These are phyloP conservation scores for Dacryopinax spathularia DNA, from an alignment of 768 basidiomycete genomes.

Conservation along the genomic window DNA sequence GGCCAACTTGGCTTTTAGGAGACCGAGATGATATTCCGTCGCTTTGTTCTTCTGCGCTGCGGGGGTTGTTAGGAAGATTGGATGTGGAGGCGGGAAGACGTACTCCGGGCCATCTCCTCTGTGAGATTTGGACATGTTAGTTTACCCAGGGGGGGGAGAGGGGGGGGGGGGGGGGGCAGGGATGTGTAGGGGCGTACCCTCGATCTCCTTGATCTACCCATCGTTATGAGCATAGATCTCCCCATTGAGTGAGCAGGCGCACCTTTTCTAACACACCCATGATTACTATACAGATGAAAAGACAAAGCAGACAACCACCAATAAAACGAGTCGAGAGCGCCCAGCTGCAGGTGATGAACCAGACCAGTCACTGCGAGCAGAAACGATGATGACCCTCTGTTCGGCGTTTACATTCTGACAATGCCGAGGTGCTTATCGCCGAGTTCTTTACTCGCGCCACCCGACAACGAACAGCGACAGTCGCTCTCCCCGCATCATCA, in stretches of 20 bases:
- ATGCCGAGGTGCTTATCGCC: no score
- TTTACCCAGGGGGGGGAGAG: not conserved
- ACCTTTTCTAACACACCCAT: constrained; percentile 96
- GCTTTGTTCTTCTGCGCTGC: constrained; percentile 95
- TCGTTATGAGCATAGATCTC: not conserved
- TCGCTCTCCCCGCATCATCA: no score
- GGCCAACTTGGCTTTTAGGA: constrained; percentile 87
- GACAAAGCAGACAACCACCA: not conserved
- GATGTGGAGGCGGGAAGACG: constrained; percentile 23
- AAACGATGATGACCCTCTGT: not conserved
- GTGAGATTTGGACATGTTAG: not conserved
- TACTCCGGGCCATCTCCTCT: constrained; percentile 98
- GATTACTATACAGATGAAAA: constrained; percentile 16
- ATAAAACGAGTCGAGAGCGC: not conserved
- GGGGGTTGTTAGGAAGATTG: constrained; percentile 5
- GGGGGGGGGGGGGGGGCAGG: no score
- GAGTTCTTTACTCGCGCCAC: no score
- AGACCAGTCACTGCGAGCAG: not conserved
- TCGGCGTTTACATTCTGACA: not conserved
- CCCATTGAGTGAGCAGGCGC: constrained; percentile 11
- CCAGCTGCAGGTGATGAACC: no score
- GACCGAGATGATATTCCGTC: constrained; percentile 86
- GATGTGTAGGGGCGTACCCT: constrained; percentile 45
- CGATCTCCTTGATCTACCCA: constrained; percentile 79
- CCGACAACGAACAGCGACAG: no score